Conservation (phyloP, 2,329 filamentous ascomycete species). For the Botrytis fabae region DNA sequence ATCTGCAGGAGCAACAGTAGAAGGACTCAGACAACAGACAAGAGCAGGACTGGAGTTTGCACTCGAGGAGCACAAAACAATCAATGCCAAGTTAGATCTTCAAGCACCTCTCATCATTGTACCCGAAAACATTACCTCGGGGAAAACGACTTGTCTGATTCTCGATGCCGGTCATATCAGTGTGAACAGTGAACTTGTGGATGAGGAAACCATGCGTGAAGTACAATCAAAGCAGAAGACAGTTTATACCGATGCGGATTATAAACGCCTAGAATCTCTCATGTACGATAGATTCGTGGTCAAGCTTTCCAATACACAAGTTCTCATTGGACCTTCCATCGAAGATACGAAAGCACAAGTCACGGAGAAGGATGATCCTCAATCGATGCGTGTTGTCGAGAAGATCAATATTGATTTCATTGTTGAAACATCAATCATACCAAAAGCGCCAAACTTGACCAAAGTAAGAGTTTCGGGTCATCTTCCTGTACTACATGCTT, state of each 20-base stretch:
- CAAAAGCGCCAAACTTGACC: constrained; percentile 89
- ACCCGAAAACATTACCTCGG: constrained; percentile 83
- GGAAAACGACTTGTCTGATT: constrained; percentile 83
- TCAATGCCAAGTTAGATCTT: constrained; percentile 93
- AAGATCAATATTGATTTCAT: constrained; percentile 97
- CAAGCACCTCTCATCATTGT: constrained; percentile 96
- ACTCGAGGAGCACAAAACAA: constrained; percentile 94
- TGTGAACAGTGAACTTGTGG: constrained; percentile 89
- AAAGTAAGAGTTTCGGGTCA: constrained; percentile 90
- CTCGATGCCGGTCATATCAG: constrained; percentile 95
- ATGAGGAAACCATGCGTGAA: constrained; percentile 84
- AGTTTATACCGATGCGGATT: constrained; percentile 85
- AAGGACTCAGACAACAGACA: constrained; percentile 92
- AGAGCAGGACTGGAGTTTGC: constrained; percentile 95
- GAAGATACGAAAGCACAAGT: constrained; percentile 86
- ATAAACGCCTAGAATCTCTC: constrained; percentile 79
- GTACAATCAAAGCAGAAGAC: constrained; percentile 89
- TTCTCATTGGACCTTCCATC: constrained; percentile 91
- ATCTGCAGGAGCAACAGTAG: constrained; percentile 90
- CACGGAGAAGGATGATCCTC: constrained; percentile 62
- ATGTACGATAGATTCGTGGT: constrained; percentile 98
- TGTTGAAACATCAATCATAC: constrained; percentile 95
- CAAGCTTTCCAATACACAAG: constrained; percentile 90
- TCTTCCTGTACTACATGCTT: constrained; percentile 86
- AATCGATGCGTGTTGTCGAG: constrained; percentile 86